Evolutionary conservation across 2,329 filamentous ascomycete genomes (phyloP), one percentile per base, ranked within the genome.

Genomic region (Alternaria ventricosa): DNA sequence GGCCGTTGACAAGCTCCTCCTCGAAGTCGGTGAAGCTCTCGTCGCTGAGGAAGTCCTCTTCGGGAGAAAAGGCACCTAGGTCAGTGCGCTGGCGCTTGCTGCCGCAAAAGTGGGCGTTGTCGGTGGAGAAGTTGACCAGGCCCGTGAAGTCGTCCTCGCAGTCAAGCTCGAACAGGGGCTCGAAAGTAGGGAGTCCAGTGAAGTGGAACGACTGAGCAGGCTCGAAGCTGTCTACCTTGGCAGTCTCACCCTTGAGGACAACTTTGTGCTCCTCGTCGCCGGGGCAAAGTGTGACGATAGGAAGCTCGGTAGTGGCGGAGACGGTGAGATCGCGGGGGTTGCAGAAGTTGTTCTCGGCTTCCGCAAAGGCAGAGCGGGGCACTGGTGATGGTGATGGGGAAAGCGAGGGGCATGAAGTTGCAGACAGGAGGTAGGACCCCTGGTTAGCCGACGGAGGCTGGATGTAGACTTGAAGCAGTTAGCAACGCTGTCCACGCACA

Each of bases 251-350:
- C 82, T 82, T 81, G 82, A 88, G 78, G 68, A 84, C 78, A 72
- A 84, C 76, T 79, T 81, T 80, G 75, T 85, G 85, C 73, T 88
- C 87, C 75, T 91, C 88, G 80, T 91, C 89, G 55, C 85, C 85
- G n/a, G 84, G 81, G 79, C 84, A 87, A 23, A 92, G 82, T 18
- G 86, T 86, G 45, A 89, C 84, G 64, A 87, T 85, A 22, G 90
- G 86, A 70, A 93, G 90, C 70, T 93, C 90, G 58, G 85, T 81
- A 57, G 83, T 86, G 27, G 82, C 82, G 64, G 84, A 84, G 33
- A 97, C 92, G 20, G 92, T 97, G 68, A 97, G 84, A 77, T 97
- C 93, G 76, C 94, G 90, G 33, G 95, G 94, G 78, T 97, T 94
- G 81, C 95, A 97, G 80, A 96, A 96, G 82, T 93, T 90, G 71